Conservation (phyloP, 495 filamentous ascomycete species). For the Daldinia childiae region DNA sequence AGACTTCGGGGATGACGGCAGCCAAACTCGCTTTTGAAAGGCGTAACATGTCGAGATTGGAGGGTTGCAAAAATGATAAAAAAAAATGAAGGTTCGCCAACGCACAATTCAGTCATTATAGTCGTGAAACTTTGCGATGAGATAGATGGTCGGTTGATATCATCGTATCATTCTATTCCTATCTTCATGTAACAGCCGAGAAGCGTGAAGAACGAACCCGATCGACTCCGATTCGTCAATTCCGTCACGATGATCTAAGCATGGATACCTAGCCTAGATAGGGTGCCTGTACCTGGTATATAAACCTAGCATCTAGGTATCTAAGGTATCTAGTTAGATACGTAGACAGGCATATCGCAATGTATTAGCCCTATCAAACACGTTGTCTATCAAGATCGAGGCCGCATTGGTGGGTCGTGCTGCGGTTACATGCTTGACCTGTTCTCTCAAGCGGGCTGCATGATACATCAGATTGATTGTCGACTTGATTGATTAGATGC, state of each 20-base stretch:
- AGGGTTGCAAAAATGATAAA: slow-evolving; percentile 11
- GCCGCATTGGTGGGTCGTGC: slow-evolving; percentile 18
- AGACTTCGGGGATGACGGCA: background rate
- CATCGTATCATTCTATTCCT: slow-evolving; percentile 14
- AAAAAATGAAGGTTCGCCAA: background rate
- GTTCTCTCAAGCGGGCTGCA: slow-evolving; percentile 25
- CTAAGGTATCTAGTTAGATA: no score
- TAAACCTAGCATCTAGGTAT: no score
- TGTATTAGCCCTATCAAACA: slow-evolving; percentile 17
- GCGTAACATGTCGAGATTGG: slow-evolving; percentile 3
- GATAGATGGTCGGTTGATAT: slow-evolving; percentile 21
- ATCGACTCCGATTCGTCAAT: slow-evolving; percentile 41
- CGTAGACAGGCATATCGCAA: no score
- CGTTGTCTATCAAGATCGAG: slow-evolving; percentile 39
- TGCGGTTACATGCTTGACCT: slow-evolving; percentile 14
- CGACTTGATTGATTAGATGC: slow-evolving; percentile 8
- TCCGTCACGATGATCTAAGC: slow-evolving; percentile 24
- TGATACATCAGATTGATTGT: slow-evolving; percentile 27
- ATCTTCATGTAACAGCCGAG: slow-evolving; percentile 22
- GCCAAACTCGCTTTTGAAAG: background rate
- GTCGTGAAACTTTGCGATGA: slow-evolving; percentile 11
- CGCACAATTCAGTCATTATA: slow-evolving; percentile 34
- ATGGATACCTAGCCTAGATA: slow-evolving; percentile 9
- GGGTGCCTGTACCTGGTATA: no score
- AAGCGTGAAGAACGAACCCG: slow-evolving; percentile 23